Percentiles rank a stretch among this genome's conserved stretches.
Evolutionary conservation across 2,329 filamentous ascomycete genomes (phyloP).

Genomic region (Calonectria montana): DNA sequence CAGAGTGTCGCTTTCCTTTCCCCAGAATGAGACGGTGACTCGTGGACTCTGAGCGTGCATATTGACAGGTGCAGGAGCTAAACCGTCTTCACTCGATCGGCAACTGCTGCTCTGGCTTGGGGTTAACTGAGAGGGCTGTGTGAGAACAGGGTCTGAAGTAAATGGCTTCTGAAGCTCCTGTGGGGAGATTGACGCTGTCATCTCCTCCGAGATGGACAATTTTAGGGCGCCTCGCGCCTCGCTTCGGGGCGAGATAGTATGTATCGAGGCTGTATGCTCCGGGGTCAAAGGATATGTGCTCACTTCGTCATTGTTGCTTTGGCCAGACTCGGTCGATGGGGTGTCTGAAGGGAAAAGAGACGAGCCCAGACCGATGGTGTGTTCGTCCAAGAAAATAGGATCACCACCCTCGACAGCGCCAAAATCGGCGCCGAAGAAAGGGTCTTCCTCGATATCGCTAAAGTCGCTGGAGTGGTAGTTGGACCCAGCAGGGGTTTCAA

Average conservation of each 20-base stretch:
- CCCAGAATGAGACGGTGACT: constrained; percentile 69
- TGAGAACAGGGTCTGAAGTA: constrained; percentile 46
- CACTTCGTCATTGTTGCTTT: constrained; percentile 39
- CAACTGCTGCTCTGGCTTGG: constrained; percentile 62
- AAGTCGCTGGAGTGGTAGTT: constrained; percentile 63
- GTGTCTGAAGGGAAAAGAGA: constrained; percentile 27
- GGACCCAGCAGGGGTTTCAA: constrained; percentile 63
- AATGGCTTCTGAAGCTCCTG: constrained; percentile 56
- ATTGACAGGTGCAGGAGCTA: constrained; percentile 50
- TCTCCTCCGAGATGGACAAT: constrained; percentile 34
- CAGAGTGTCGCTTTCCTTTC: constrained; percentile 52
- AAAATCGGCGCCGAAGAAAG: constrained; percentile 64
- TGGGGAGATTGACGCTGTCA: constrained; percentile 54
- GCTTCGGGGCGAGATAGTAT: constrained; percentile 56
- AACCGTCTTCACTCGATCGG: constrained; percentile 62
- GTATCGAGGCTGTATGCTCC: constrained; percentile 61
- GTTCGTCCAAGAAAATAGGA: constrained; percentile 59
- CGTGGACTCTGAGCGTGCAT: constrained; percentile 64
- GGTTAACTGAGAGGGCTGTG: constrained; percentile 55
- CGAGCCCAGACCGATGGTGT: constrained; percentile 37
- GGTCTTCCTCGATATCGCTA: constrained; percentile 60
- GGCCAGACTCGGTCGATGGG: constrained; percentile 22
- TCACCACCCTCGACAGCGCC: constrained; percentile 53
- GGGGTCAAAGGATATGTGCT: constrained; percentile 61
- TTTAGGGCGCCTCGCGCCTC: constrained; percentile 45